Evolutionary conservation across 2,329 filamentous ascomycete species (phyloP).

Genomic region (Fusarium sp.): DNA sequence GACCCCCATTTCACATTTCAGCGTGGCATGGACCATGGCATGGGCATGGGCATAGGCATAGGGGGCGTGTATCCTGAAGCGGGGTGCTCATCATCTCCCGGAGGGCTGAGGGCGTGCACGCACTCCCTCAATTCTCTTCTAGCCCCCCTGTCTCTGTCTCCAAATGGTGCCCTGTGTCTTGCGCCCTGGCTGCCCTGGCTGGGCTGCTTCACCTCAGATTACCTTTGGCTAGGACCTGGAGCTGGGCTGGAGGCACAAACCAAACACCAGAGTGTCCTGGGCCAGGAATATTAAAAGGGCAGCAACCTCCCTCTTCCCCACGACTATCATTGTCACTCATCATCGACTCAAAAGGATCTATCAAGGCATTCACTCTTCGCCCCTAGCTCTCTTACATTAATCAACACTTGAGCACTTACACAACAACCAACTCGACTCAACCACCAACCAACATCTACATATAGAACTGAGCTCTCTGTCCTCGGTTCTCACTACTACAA

Average conservation of each 20-base stretch:
- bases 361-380: conserved; percentile 36
- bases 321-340: conserved; percentile 33
- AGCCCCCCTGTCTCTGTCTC: conserved; percentile 36
- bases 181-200: conserved; percentile 41
- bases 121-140: conserved; percentile 21
- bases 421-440: conserved; percentile 27
- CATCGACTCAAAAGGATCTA: conserved; percentile 45
- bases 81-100: conserved; percentile 37
- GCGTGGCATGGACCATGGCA: conserved; percentile 14
- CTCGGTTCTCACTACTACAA: conserved; percentile 39
- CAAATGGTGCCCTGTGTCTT: conserved; percentile 47
- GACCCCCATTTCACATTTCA: conserved; percentile 44
- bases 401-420: conserved; percentile 31
- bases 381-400: conserved; percentile 18
- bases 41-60: not conserved
- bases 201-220: conserved; percentile 48
- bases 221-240: conserved; percentile 46
- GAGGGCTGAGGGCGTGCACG: conserved; percentile 30
- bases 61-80: conserved; percentile 11
- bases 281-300: conserved; percentile 51
- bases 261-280: conserved; percentile 48
- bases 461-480: conserved; percentile 41
- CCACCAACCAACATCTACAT: conserved; percentile 23
- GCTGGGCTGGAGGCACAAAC: conserved; percentile 48
- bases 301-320: conserved; percentile 49